Conservation (phyloP, 306 rosid species). For the Albizia julibrissin region DNA sequence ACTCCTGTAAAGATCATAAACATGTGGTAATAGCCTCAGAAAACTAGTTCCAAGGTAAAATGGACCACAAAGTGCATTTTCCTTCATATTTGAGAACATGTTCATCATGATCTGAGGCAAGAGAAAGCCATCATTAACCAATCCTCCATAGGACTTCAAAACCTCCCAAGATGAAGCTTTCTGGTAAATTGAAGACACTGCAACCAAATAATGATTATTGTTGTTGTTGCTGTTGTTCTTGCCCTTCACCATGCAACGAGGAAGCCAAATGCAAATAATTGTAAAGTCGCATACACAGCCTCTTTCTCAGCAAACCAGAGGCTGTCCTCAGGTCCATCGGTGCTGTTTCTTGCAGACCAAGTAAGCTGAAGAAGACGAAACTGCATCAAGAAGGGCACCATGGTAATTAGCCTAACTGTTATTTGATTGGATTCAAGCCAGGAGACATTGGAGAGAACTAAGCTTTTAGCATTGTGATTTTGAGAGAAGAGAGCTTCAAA, state of each 20-base stretch:
- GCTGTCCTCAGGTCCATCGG: constrained; percentile 18
- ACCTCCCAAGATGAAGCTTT: constrained; percentile 38
- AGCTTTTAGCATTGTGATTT: constrained; percentile 22
- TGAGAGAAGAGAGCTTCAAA: constrained; percentile 55
- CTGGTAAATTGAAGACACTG: background rate
- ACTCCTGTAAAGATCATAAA: constrained; percentile 58
- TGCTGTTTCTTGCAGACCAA: constrained; percentile 50
- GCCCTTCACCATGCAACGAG: constrained; percentile 37
- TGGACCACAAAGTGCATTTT: constrained; percentile 41
- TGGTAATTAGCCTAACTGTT: constrained; percentile 41
- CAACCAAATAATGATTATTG: background rate
- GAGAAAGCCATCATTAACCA: constrained; percentile 59
- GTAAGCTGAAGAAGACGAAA: constrained; percentile 55
- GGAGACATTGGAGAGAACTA: constrained; percentile 37
- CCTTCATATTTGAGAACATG: constrained; percentile 41
- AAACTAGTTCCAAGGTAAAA: constrained; percentile 65
- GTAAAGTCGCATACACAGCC: constrained; percentile 33
- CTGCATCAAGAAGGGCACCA: constrained; percentile 61
- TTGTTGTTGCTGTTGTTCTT: background rate
- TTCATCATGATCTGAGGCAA: constrained; percentile 65
- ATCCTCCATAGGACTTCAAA: constrained; percentile 47
- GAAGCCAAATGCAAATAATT: constrained; percentile 40
- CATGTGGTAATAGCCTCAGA: constrained; percentile 59
- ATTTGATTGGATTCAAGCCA: constrained; percentile 63
- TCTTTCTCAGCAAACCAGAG: constrained; percentile 51